These are phyloP conservation scores for Aspergillus intermedius DNA, from an alignment of 2,329 filamentous ascomycete genomes.

Conservation along the genomic window DNA sequence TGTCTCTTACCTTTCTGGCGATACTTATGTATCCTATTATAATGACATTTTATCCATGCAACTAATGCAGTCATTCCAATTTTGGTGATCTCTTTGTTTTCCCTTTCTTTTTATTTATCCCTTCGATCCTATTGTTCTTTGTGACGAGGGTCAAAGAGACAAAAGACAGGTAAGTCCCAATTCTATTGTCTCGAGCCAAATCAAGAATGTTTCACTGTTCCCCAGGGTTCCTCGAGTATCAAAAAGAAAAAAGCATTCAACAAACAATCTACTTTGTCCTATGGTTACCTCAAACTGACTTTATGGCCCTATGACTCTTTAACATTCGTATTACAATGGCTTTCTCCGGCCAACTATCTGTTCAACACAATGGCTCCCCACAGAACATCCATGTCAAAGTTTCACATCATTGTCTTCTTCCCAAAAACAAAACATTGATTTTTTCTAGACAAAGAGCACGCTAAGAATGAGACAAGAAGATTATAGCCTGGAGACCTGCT, in stretches of 20 bases:
- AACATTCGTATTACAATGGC: neutral
- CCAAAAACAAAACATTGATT: neutral
- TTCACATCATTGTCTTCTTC: neutral
- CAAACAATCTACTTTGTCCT: neutral
- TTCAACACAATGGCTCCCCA: neutral
- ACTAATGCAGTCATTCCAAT: neutral
- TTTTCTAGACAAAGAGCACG: neutral
- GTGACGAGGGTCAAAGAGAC: neutral
- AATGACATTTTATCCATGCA: neutral
- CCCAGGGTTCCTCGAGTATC: neutral
- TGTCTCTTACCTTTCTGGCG: slow-evolving; percentile 2
- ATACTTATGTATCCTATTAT: slow-evolving; percentile 2
- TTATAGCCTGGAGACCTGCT: neutral
- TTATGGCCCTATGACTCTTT: neutral
- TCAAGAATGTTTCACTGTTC: neutral
- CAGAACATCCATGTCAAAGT: neutral
- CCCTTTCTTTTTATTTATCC: neutral
- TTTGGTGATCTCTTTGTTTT: neutral
- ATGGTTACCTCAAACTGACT: neutral
- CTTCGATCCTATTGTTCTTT: neutral
- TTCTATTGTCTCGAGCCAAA: neutral
- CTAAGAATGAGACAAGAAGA: neutral
- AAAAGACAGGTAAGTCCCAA: neutral
- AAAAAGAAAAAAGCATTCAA: neutral
- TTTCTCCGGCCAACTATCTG: neutral